Evolutionary conservation across 75 land plant species (phyloP).

Genomic region (Sequoia sempervirens): DNA sequence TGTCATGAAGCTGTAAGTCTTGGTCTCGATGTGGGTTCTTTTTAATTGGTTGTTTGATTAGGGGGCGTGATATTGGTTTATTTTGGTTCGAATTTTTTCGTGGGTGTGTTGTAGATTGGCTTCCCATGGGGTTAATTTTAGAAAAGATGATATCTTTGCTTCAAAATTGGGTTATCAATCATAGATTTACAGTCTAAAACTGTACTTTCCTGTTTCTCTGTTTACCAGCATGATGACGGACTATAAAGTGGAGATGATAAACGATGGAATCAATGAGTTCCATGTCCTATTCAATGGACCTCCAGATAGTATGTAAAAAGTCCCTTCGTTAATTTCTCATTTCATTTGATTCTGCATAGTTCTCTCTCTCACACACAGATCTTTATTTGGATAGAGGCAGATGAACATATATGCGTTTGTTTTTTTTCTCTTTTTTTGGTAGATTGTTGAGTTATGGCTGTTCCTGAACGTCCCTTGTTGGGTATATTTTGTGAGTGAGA

Average conservation of each 20-base stretch:
- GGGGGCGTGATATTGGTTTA: neutral
- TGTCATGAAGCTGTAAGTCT: slow-evolving; percentile 82
- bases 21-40: neutral
- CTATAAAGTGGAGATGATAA: slow-evolving; percentile 82
- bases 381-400: neutral
- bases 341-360: neutral
- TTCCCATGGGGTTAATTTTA: neutral
- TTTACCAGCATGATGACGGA: slow-evolving; percentile 90
- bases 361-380: neutral
- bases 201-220: slow-evolving; percentile 5
- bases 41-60: neutral
- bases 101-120: neutral
- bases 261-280: slow-evolving; percentile 87
- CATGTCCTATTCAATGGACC: slow-evolving; percentile 88
- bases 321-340: neutral
- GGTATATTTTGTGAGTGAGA: neutral
- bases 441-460: neutral
- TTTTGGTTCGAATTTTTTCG: neutral
- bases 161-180: neutral
- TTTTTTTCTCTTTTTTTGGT: neutral
- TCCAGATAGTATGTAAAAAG: slow-evolving; percentile 54
- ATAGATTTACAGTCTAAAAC: neutral
- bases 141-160: neutral
- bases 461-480: neutral
- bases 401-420: neutral